Base-by-base conservation (phyloP, 2,329 filamentous ascomycete species). In the Nigrograna mackinnonii region DNA sequence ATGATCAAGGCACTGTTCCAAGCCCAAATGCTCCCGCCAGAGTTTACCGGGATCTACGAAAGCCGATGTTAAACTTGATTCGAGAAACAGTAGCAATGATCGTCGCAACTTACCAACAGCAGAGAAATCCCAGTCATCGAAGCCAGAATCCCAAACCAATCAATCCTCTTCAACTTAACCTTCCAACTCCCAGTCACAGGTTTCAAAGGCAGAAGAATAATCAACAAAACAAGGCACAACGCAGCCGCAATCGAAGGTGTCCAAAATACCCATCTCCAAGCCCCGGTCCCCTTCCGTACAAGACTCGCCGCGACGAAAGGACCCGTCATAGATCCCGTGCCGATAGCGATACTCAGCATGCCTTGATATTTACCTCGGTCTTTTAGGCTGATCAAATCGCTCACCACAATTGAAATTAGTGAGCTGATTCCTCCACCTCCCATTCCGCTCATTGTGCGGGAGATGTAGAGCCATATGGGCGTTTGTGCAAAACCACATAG, bases 211-310 rank as follows among this genome's bases (percentile, higher is more conserved):
- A n/a, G n/a, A n/a, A n/a, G n/a, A n/a, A n/a, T n/a, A n/a, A n/a
- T n/a, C n/a, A n/a, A n/a, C n/a, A n/a, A n/a, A n/a, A n/a, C n/a
- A n/a, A n/a, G n/a, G n/a, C n/a, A n/a, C n/a, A n/a, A n/a, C n/a
- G n/a, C n/a, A n/a, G n/a, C n/a, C n/a, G n/a, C n/a, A n/a, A n/a
- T 85, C 1, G 82, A 80, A 57, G 89, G 85, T 1, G 90, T 73
- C 82, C 85, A 89, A 69, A 89, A 89, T 39, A 89, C 87, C 26
- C 79, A 79, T 14, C 85, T 76, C 87, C 87, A 91, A n/a, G n/a
- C n/a, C n/a, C n/a, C n/a, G 1, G 77, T 79, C 7, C 75, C 74
- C 62, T 80, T 88, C 0, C 85, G 89, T 17, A 89, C 84, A 38
- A 91, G 86, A 33, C 88, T 80, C n/a, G 9, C 87, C 43, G 86